Percentiles rank a stretch among this genome's conserved stretches.
phyloP scores from a whole-genome alignment of 768 basidiomycete genomes.

The Clitopilus passeckerianus region DNA sequence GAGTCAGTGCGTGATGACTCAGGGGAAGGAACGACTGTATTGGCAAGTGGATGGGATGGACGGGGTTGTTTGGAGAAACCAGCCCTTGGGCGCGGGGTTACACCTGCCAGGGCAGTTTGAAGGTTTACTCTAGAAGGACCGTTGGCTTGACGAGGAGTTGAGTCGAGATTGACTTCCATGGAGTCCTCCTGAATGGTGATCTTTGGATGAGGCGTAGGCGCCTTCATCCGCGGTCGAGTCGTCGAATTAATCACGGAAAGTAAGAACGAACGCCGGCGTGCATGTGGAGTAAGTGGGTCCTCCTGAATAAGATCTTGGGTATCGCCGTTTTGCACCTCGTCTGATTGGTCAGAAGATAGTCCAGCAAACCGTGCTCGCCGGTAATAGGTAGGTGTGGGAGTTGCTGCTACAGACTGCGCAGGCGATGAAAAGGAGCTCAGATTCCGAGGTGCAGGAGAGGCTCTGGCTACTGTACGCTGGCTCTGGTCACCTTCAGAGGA shows the following conservation, averaged over 20 bases:
- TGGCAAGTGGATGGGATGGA: slow-evolving; percentile 64
- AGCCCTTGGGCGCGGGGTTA: slow-evolving; percentile 56
- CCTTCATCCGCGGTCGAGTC: slow-evolving; percentile 63
- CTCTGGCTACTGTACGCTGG: slow-evolving; percentile 26
- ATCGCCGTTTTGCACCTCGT: slow-evolving; percentile 32
- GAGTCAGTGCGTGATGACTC: slow-evolving; percentile 31
- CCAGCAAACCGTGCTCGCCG: slow-evolving; percentile 58
- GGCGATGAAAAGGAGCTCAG: slow-evolving; percentile 47
- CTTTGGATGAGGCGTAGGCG: slow-evolving; percentile 56
- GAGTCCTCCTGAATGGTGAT: background rate
- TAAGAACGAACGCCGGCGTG: slow-evolving; percentile 76
- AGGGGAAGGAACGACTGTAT: slow-evolving; percentile 38
- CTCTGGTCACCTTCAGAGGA: slow-evolving; percentile 60
- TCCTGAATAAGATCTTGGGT: slow-evolving; percentile 26
- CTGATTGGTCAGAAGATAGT: slow-evolving; percentile 33
- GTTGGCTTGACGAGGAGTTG: slow-evolving; percentile 29
- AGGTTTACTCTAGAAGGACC: slow-evolving; percentile 21
- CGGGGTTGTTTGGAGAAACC: slow-evolving; percentile 23
- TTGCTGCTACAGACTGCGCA: slow-evolving; percentile 49
- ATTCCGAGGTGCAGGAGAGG: slow-evolving; percentile 20
- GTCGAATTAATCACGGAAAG: slow-evolving; percentile 83
- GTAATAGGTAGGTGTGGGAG: slow-evolving; percentile 66
- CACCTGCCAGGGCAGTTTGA: slow-evolving; percentile 54
- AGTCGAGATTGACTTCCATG: slow-evolving; percentile 10
- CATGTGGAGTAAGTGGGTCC: slow-evolving; percentile 59